Conservation (phyloP, 2,329 filamentous ascomycete species). For the Botrytis hyacinthi region DNA sequence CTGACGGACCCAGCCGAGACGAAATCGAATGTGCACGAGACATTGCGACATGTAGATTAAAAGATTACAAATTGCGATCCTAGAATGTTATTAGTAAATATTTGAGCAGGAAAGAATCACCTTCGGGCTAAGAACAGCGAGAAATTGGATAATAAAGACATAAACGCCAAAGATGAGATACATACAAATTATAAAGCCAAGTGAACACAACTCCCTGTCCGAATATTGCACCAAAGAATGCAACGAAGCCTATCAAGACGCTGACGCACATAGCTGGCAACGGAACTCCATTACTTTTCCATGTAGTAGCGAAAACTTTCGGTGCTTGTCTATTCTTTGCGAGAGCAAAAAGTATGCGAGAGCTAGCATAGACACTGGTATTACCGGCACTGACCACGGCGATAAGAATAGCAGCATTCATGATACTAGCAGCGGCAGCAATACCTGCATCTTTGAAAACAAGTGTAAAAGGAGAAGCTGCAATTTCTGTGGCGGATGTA, state of each 20-base stretch:
- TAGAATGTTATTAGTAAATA: neutral
- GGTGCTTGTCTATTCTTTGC: slow-evolving; percentile 71
- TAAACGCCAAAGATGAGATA: neutral
- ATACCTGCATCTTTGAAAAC: slow-evolving; percentile 55
- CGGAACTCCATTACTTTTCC: slow-evolving; percentile 57
- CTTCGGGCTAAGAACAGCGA: accelerated
- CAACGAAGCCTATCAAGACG: slow-evolving; percentile 66
- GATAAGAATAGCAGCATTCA: slow-evolving; percentile 74
- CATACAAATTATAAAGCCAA: slow-evolving; percentile 62
- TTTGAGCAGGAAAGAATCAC: neutral
- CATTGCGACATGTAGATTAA: slow-evolving; percentile 51
- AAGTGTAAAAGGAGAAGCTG: slow-evolving; percentile 71
- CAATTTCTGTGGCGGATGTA: slow-evolving; percentile 66
- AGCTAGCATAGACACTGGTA: slow-evolving; percentile 70
- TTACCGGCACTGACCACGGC: slow-evolving; percentile 74
- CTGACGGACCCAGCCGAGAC: slow-evolving; percentile 59
- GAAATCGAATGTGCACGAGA: slow-evolving; percentile 70
- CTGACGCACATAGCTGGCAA: slow-evolving; percentile 63
- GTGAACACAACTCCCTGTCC: slow-evolving; percentile 62
- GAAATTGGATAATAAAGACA: neutral
- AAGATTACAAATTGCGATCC: slow-evolving; percentile 10
- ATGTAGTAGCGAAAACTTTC: slow-evolving; percentile 63
- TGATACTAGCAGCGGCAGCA: slow-evolving; percentile 68
- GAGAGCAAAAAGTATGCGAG: slow-evolving; percentile 73
- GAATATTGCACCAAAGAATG: slow-evolving; percentile 70